Conservation (phyloP, 129 eudicot genomes). For the Helichrysum umbraculigerum region DNA sequence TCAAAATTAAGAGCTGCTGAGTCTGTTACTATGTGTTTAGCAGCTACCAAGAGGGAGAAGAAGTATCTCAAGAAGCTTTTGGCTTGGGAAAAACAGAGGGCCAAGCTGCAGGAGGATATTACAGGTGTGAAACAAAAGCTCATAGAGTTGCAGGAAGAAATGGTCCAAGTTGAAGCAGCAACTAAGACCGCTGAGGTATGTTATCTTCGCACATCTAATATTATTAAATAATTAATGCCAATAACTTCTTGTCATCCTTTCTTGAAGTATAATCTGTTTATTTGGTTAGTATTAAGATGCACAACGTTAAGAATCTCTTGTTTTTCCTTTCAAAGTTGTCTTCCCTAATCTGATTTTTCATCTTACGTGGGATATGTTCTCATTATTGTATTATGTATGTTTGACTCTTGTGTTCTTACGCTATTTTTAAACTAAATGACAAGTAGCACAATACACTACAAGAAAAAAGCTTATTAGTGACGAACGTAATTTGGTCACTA, state of each 20-base stretch:
- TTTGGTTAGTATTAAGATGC: neutral
- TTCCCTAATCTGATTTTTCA: neutral
- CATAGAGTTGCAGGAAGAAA: constrained; percentile 46
- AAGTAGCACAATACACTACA: no score
- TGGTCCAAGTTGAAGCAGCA: constrained; percentile 49
- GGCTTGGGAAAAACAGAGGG: constrained; percentile 74
- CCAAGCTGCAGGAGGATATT: constrained; percentile 70
- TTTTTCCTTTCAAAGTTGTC: neutral
- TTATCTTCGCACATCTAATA: no score
- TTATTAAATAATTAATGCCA: neutral
- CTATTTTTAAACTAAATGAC: neutral
- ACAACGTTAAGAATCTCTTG: neutral
- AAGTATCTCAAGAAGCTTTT: constrained; percentile 63
- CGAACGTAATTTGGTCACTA: no score
- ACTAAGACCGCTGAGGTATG: constrained; percentile 72
- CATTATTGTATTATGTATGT: neutral
- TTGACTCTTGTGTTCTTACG: neutral
- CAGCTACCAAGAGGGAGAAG: constrained; percentile 71
- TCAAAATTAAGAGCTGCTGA: constrained; percentile 76
- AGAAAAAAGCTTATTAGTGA: no score
- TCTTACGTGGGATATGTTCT: neutral
- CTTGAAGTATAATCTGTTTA: neutral
- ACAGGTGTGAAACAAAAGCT: constrained; percentile 63
- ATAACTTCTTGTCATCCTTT: neutral
- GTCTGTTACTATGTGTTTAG: constrained; percentile 54